Evolutionary conservation across 2,329 filamentous ascomycete species (phyloP), one percentile per base, ranked within the genome.

Genomic region (Emydomyces testavorans): DNA sequence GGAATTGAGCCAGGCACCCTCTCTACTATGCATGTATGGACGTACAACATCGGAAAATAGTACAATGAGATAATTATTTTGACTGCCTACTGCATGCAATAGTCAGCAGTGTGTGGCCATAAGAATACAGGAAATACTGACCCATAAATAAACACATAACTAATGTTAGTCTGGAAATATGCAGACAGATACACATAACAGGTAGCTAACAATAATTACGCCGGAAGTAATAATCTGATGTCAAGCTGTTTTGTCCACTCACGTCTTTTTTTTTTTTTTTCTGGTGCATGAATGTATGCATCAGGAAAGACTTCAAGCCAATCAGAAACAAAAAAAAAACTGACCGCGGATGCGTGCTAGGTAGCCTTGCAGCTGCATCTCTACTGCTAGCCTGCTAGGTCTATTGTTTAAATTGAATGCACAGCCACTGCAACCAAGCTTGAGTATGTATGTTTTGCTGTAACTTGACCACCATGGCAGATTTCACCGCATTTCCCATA

Each of bases 351-450:
- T 47, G 35, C 11, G n/a, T 10, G 13, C 45, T 26, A n/a, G n/a
- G n/a, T n/a, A 8, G 26, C 29, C 44, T 24, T 47, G 45, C 37
- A 47, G 45, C 28, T 40, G 34, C 35, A 21, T 39, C 31, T 47
- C n/a, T 26, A 15, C n/a, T 24, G 11, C 16, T 16, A 18, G 15
- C 13, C 15, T 45, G 2, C 13, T 45, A 18, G 10, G 6, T 18
- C 4, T 16, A 24, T 13, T 18, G n/a, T 13, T n/a, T 13, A 41
- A 24, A 31, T 38, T 23, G 29, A 35, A n/a, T 40, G 45, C 45
- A 47, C 45, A 47, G 45, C 45, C 45, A 47, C 45, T 31, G 26
- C 34, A 39, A 16, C 44, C 34, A 13, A 46, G 34, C 21, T 46
- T 38, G 16, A 15, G 21, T 41, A n/a, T 31, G 29, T 31, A n/a